Conservation (phyloP, 805 yeast genomes). For the Saturnispora galanensis region DNA sequence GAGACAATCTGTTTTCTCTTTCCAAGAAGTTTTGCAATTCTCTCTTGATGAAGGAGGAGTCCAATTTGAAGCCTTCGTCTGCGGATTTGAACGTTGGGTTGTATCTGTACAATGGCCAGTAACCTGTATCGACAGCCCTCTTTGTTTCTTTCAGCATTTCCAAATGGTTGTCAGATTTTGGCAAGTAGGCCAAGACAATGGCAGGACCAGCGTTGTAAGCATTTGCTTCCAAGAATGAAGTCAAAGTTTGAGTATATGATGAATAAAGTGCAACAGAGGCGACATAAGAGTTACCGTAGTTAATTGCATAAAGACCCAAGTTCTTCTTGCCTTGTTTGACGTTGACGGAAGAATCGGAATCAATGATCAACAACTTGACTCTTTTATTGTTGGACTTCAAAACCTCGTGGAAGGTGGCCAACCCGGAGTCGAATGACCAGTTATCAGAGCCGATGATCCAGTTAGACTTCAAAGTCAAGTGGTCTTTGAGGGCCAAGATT, state of each 20-base stretch:
- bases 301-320: slow-evolving; percentile 91
- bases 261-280: slow-evolving; percentile 92
- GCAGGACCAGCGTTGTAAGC: slow-evolving; percentile 77
- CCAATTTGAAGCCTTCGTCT: slow-evolving; percentile 61
- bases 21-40: slow-evolving; percentile 74
- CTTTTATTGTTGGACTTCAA: slow-evolving; percentile 59
- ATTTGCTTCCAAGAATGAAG: slow-evolving; percentile 86
- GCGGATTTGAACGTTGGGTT: slow-evolving; percentile 46
- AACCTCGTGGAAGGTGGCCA: slow-evolving; percentile 83
- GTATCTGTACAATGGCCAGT: slow-evolving; percentile 90
- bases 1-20: slow-evolving; percentile 78
- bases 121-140: slow-evolving; percentile 84
- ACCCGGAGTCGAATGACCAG: slow-evolving; percentile 90
- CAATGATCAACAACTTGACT: slow-evolving; percentile 77
- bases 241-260: slow-evolving; percentile 85
- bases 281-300: slow-evolving; percentile 79
- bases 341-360: slow-evolving; percentile 61
- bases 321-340: slow-evolving; percentile 69
- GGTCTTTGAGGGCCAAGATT: slow-evolving; percentile 37
- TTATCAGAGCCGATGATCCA: slow-evolving; percentile 94
- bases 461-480: slow-evolving; percentile 39
- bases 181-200: slow-evolving; percentile 81
- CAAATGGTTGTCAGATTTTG: slow-evolving; percentile 57
- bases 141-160: slow-evolving; percentile 79
- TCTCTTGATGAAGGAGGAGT: slow-evolving; percentile 71